These are phyloP conservation scores for Cytospora chrysosperma DNA, from an alignment of 2,329 filamentous ascomycete genomes.

Conservation along the genomic window DNA sequence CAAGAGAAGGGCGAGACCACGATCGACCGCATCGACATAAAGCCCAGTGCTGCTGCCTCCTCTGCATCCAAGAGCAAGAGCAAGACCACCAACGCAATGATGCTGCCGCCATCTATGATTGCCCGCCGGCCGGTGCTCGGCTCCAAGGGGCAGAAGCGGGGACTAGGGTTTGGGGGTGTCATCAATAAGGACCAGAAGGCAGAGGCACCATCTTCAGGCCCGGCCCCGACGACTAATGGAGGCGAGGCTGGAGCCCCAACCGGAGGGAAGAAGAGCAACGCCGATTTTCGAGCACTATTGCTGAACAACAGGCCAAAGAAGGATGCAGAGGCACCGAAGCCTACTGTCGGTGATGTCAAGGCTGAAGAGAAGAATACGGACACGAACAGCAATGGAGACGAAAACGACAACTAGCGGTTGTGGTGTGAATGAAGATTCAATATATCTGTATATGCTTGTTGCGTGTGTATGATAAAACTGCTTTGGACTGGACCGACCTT, in stretches of 20 bases:
- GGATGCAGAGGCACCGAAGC: not conserved
- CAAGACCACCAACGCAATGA: slow-evolving; percentile 35
- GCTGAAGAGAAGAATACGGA: not conserved
- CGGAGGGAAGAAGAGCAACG: slow-evolving; percentile 50
- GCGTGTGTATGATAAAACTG: slow-evolving; percentile 2
- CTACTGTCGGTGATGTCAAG: not conserved
- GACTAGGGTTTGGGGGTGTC: slow-evolving; percentile 33
- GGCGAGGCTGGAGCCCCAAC: slow-evolving; percentile 24
- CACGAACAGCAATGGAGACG: slow-evolving; percentile 5
- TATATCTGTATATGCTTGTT: slow-evolving; percentile 8
- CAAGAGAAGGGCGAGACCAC: slow-evolving; percentile 47
- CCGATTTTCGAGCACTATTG: slow-evolving; percentile 58
- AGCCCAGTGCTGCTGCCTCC: slow-evolving; percentile 33
- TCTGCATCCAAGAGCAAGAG: slow-evolving; percentile 33
- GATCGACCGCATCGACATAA: slow-evolving; percentile 40
- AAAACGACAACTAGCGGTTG: not conserved
- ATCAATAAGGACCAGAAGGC: slow-evolving; percentile 27
- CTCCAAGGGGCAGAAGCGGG: slow-evolving; percentile 32
- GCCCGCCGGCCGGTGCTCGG: slow-evolving; percentile 39
- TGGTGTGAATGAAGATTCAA: slow-evolving; percentile 1
- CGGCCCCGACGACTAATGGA: slow-evolving; percentile 19
- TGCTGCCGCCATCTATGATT: slow-evolving; percentile 43
- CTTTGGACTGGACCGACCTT: not conserved
- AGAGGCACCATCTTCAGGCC: slow-evolving; percentile 8
- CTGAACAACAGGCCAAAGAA: slow-evolving; percentile 31